Evolutionary conservation across 108 stramenopile species (phyloP), one percentile per base, ranked within the genome.

Genomic region (Skeletonema grethae): DNA sequence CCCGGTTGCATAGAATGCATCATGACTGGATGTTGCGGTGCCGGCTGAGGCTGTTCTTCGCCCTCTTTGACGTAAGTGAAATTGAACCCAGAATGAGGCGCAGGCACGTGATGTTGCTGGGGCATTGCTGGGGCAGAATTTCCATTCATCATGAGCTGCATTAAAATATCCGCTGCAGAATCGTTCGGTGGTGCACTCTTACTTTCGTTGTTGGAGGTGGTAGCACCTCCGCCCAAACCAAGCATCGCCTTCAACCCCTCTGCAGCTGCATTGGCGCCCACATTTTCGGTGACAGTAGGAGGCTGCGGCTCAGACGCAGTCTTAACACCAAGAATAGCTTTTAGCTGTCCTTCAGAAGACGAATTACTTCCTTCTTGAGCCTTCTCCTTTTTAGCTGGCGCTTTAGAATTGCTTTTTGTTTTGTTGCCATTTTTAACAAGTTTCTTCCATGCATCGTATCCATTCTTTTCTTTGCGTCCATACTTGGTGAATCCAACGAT

Each of bases 41-140:
- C 58, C 50, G 36, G 50, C 32, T 68, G 39, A 16, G 39, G 77
- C 65, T 45, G 36, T n/a, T 77, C 84, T 73, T 92, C 73, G 25
- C 91, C 94, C 82, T 89, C 94, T 61, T 86, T 85, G 16, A 86
- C 82, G 79, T 95, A 95, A 0, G 90, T 83, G 62, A 95, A 95
- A 67, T 92, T 95, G 64, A 95, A 95, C 0, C 75, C 71, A 11
- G 89, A 73, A 28, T 56, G 65, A 57, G 31, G 35, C 22, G 67
- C 29, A 22, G 41, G 41, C 41, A 10, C 3, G 5, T 43, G 41
- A n/a, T 72, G 24, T 8, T 63, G 73, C 15, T 22, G 30, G 24
- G 62, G 70, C 56, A 60, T 50, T 18, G 65, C 32, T 8, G 59
- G 76, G 31, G 73, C 25, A 1, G 53, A 63, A 39, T 22, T 50